A percentile compares a stretch with the other conserved stretches of the same genome.
These are phyloP conservation scores for Tolypocladium inflatum DNA, from an alignment of 2,329 filamentous ascomycete species.

Conservation along the genomic window DNA sequence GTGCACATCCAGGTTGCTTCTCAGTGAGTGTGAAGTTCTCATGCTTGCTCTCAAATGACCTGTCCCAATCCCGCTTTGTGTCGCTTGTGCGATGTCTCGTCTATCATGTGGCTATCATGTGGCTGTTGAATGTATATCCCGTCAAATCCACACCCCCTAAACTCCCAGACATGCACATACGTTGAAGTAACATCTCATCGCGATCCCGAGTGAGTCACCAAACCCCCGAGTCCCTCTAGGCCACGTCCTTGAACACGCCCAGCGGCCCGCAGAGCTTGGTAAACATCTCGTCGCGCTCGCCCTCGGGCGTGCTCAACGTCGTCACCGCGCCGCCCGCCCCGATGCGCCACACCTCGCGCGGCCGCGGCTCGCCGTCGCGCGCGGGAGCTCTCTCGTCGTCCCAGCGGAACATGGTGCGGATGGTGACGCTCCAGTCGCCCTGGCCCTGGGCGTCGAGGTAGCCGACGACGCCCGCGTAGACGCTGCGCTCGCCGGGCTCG, in stretches of 20 bases:
- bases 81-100: background rate
- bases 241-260: slow-evolving; percentile 34
- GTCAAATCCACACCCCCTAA: background rate
- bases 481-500: slow-evolving; percentile 55
- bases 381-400: slow-evolving; percentile 42
- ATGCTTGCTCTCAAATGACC: background rate
- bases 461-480: slow-evolving; percentile 84
- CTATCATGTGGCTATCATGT: background rate
- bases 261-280: slow-evolving; percentile 57
- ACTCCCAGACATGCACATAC: slow-evolving; percentile 21
- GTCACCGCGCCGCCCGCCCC: slow-evolving; percentile 90
- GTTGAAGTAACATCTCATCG: slow-evolving; percentile 17
- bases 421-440: slow-evolving; percentile 87
- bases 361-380: slow-evolving; percentile 17
- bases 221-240: slow-evolving; percentile 8
- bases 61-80: background rate
- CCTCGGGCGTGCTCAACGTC: slow-evolving; percentile 66
- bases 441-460: slow-evolving; percentile 80
- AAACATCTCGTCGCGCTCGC: slow-evolving; percentile 87
- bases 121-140: background rate
- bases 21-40: background rate
- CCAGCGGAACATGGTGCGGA: slow-evolving; percentile 70
- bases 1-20: background rate
- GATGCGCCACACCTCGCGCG: slow-evolving; percentile 62
- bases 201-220: too few relatives aligned